Base-by-base conservation (phyloP, 1,284 basidiomycete species). In the Pseudozyma sp. region DNA sequence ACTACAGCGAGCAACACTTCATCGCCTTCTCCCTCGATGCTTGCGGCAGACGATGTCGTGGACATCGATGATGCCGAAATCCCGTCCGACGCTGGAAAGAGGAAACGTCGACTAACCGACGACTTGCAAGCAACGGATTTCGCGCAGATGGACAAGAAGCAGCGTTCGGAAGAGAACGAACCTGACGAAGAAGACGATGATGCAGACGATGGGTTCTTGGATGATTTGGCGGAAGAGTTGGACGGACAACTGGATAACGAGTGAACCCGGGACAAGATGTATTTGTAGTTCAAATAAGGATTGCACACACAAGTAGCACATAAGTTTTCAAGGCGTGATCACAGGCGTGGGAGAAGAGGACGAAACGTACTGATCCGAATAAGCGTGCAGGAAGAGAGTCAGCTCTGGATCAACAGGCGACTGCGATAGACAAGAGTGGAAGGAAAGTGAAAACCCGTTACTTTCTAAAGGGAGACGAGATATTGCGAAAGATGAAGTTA, bases 171-270 rank as follows among this genome's bases (percentile, higher is more conserved):
- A 10, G 52, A 54, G 7, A 75, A 68, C 3, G 60, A 58, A 14
- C 56, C 62, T 9, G 75, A 70, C 3, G 62, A 61, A 16, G 65
- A 66, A 1, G 68, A 63, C 1, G 62, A 70, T 11, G 73, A 62
- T 55, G 69, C 51, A 7, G 78, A 67, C 33, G 75, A 81, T 37
- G 65, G 67, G 19, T 79, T 82, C 51, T 57, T 82, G 16, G 76
- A 82, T 43, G 78, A 78, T 39, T 50, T 81, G 5, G 79, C 79
- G 7, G 58, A 72, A 24, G 81, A 82, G 54, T 67, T 82, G 51
- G 81, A 79, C 52, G 65, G 70, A 9, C 74, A 81, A 53, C 54
- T 82, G 29, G 78, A 72, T 45, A 61, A 78, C 35, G 72, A 72
- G 19, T 65, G 16, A 33, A 24, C 51, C 24, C 24, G 24, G 24